Percentiles rank a stretch among this genome's conserved stretches.
Conservation (phyloP, 2,329 filamentous ascomycete genomes). For the Dendryphion nanum region DNA sequence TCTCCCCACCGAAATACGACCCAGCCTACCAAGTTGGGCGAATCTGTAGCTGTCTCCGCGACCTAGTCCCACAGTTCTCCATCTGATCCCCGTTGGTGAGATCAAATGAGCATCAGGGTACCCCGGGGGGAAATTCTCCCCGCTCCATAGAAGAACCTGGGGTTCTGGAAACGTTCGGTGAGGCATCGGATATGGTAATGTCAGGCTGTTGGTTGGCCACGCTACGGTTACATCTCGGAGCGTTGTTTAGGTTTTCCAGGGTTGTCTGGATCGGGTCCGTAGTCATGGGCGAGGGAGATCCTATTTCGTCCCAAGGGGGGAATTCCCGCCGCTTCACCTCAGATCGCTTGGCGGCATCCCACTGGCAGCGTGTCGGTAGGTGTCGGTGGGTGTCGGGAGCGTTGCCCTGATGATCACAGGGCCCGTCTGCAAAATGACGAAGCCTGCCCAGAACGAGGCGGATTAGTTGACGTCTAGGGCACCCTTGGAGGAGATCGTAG, state of each 20-base stretch:
- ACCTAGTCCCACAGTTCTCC: constrained; percentile 5
- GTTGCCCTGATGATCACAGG: no score
- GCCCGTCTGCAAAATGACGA: no score
- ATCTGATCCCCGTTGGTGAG: neutral
- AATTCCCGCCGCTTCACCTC: constrained; percentile 33
- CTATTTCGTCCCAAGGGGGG: constrained; percentile 11
- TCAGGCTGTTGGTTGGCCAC: constrained; percentile 23
- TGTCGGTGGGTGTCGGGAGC: no score
- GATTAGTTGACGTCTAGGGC: no score
- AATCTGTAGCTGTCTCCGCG: constrained; percentile 14
- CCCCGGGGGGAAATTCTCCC: constrained; percentile 15
- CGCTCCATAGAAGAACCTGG: constrained; percentile 8
- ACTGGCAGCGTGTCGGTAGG: no score
- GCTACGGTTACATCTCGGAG: constrained; percentile 1
- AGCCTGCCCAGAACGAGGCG: no score
- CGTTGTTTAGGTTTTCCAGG: no score
- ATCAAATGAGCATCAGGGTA: constrained; percentile 19
- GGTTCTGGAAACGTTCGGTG: constrained; percentile 19
- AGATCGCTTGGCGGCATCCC: constrained; percentile 2
- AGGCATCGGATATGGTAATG: constrained; percentile 8
- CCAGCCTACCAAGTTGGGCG: constrained; percentile 20
- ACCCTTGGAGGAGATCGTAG: no score
- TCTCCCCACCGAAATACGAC: constrained; percentile 11
- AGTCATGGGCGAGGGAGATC: constrained; percentile 10
- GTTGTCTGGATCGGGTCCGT: constrained; percentile 1